A percentile compares a stretch with the other conserved stretches of the same genome.
phyloP scores from a whole-genome alignment of 257 asterid species.

The Scutellaria minor region DNA sequence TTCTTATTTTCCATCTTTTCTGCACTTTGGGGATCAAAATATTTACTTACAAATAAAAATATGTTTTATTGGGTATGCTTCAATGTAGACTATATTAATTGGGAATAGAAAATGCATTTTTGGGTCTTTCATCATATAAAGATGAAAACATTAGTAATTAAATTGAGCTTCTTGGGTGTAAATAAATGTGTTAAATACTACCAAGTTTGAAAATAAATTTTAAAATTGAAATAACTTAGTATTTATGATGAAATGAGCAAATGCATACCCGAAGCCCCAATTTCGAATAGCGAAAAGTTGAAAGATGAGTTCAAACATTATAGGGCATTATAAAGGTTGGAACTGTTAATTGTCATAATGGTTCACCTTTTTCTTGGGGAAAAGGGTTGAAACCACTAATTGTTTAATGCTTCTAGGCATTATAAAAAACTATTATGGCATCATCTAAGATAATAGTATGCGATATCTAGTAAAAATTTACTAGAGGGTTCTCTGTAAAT shows the following conservation, averaged over 20 bases:
- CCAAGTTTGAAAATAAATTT: neutral
- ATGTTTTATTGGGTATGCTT: neutral
- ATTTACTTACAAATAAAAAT: neutral
- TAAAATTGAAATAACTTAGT: neutral
- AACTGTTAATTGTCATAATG: too few relatives aligned
- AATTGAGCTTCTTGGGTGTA: too few relatives aligned
- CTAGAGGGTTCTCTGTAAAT: too few relatives aligned
- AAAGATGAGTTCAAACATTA: neutral
- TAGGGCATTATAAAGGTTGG: too few relatives aligned
- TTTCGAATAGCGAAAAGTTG: neutral
- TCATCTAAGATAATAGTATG: too few relatives aligned
- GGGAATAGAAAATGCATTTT: neutral
- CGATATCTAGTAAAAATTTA: too few relatives aligned
- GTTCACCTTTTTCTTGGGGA: too few relatives aligned
- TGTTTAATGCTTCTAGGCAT: too few relatives aligned
- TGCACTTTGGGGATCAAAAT: neutral
- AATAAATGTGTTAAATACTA: too few relatives aligned
- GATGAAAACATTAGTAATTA: neutral
- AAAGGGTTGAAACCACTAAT: too few relatives aligned
- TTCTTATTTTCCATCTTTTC: neutral
- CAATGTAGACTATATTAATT: neutral
- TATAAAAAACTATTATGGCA: too few relatives aligned
- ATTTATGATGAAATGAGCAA: neutral
- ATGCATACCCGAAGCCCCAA: neutral
- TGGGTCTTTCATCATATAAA: neutral